Evolutionary conservation across 768 basidiomycete genomes (phyloP).

Genomic region (Hypsizygus marmoreus): DNA sequence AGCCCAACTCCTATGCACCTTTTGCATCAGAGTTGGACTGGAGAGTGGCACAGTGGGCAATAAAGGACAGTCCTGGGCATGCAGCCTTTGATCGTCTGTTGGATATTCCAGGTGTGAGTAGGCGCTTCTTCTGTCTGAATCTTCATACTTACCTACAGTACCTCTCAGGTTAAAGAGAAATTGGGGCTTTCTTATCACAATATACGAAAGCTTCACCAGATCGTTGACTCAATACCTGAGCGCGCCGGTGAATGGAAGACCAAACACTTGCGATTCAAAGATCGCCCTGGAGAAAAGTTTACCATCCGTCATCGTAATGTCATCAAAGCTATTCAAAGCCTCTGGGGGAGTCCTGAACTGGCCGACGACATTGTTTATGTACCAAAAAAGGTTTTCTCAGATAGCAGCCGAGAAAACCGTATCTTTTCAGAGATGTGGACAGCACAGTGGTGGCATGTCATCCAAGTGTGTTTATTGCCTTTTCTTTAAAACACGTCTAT

Average conservation of each 20-base stretch:
- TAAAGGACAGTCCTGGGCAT: slow-evolving; percentile 32
- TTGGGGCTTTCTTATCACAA: slow-evolving; percentile 29
- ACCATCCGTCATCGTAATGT: slow-evolving; percentile 36
- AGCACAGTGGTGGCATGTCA: slow-evolving; percentile 53
- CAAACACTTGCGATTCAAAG: slow-evolving; percentile 24
- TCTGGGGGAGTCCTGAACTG: slow-evolving; percentile 37
- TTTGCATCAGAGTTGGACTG: slow-evolving; percentile 26
- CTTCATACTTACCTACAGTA: slow-evolving; percentile 4
- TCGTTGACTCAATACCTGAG: slow-evolving; percentile 28
- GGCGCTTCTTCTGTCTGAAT: neutral
- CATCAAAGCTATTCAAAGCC: slow-evolving; percentile 34
- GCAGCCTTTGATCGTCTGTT: slow-evolving; percentile 41
- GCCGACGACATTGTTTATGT: slow-evolving; percentile 27
- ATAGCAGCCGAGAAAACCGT: slow-evolving; percentile 19
- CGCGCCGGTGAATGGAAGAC: slow-evolving; percentile 8
- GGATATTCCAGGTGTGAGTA: slow-evolving; percentile 37
- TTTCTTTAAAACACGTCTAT: neutral
- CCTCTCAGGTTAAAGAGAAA: slow-evolving; percentile 22
- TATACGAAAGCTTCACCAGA: slow-evolving; percentile 25
- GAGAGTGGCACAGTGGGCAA: slow-evolving; percentile 43
- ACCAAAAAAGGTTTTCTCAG: slow-evolving; percentile 40
- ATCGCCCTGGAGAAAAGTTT: slow-evolving; percentile 25
- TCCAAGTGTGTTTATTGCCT: slow-evolving; percentile 36
- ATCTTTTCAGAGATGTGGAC: slow-evolving; percentile 47
- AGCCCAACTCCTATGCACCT: neutral